phyloP scores from a whole-genome alignment of 2,329 filamentous ascomycete genomes.

The Colletotrichum liaoningense region DNA sequence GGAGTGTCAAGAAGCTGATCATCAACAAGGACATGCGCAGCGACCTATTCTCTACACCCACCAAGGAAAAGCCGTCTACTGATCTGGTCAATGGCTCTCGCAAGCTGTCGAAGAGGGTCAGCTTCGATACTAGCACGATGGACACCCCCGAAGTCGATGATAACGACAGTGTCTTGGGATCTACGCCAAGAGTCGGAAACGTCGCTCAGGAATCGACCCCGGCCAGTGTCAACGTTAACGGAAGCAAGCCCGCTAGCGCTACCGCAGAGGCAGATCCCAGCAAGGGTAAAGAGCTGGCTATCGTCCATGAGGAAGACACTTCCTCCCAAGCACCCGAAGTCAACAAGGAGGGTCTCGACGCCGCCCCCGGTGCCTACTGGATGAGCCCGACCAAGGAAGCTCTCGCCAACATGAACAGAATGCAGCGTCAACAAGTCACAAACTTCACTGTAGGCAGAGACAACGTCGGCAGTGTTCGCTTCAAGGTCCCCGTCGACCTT shows the following conservation, averaged over 20 bases:
- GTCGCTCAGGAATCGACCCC: conserved; percentile 11
- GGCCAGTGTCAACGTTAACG: conserved; percentile 12
- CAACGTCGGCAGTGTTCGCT: conserved; percentile 83
- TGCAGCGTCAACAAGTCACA: conserved; percentile 79
- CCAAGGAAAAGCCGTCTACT: conserved; percentile 59
- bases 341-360: conserved; percentile 47
- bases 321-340: conserved; percentile 43
- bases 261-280: conserved; percentile 74
- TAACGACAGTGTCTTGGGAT: conserved; percentile 1
- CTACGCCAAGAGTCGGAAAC: conserved; percentile 4
- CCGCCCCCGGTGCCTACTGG: conserved; percentile 83
- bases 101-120: conserved; percentile 86
- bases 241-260: conserved; percentile 49
- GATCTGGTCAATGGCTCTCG: conserved; percentile 57
- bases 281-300: conserved; percentile 79
- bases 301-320: conserved; percentile 79
- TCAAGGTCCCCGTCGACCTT: conserved; percentile 85
- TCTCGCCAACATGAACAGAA: conserved; percentile 81
- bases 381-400: conserved; percentile 82
- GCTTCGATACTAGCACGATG: conserved; percentile 80
- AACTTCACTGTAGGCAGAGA: conserved; percentile 86
- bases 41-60: conserved; percentile 73
- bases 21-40: conserved; percentile 90
- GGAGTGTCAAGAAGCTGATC: conserved; percentile 87
- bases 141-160: conserved; percentile 42